Evolutionary conservation across 352 stramenopile genomes (phyloP).

Genomic region (Globisporangium iwayamae): DNA sequence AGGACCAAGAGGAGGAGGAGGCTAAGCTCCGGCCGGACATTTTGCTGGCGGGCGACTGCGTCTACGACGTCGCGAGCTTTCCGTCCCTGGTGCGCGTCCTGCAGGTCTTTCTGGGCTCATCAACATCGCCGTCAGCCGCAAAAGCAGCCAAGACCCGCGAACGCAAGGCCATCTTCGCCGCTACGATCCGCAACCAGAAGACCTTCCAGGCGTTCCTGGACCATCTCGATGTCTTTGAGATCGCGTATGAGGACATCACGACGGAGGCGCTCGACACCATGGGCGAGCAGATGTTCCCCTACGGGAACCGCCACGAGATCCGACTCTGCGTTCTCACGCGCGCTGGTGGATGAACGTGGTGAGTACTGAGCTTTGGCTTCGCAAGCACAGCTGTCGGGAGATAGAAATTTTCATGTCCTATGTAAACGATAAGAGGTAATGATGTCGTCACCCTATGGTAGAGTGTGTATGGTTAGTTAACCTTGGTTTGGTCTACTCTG

Average conservation of each 20-base stretch:
- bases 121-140: background rate
- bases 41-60: conserved; percentile 71
- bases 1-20: conserved; percentile 11
- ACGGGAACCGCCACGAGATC: conserved; percentile 68
- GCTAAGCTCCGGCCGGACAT: conserved; percentile 36
- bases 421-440: background rate
- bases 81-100: conserved; percentile 57
- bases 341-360: background rate
- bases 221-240: conserved; percentile 42
- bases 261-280: conserved; percentile 33
- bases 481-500: too few relatives aligned
- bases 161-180: conserved; percentile 66
- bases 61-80: conserved; percentile 67
- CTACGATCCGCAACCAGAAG: conserved; percentile 69
- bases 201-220: conserved; percentile 78
- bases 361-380: too few relatives aligned
- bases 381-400: too few relatives aligned
- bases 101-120: conserved; percentile 41
- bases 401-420: too few relatives aligned
- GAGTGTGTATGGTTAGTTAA: background rate
- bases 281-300: conserved; percentile 41
- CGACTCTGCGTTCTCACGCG: conserved; percentile 40
- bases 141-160: conserved; percentile 2
- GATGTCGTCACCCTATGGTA: background rate
- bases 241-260: conserved; percentile 70